A percentile compares a stretch with the other conserved stretches of the same genome.
Evolutionary conservation across 495 filamentous ascomycete species (phyloP).

Genomic region (Staphylotrichum longicolle): DNA sequence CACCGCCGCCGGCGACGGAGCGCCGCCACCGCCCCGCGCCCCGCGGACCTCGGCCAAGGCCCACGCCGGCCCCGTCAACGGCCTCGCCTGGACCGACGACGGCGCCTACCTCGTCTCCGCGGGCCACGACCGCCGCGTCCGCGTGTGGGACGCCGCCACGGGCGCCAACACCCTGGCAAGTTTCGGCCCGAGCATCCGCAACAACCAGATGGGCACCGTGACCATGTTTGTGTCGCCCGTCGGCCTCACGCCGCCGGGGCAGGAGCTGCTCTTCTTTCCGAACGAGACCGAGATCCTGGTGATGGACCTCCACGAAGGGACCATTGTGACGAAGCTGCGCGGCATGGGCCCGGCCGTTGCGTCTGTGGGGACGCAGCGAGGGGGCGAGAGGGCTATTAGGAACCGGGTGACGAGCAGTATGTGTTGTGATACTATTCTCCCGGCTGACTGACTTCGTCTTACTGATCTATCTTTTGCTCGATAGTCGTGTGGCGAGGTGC

Average conservation of each 20-base stretch:
- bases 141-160: slow-evolving; percentile 77
- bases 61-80: slow-evolving; percentile 75
- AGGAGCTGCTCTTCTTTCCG: slow-evolving; percentile 69
- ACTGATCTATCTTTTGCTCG: neutral
- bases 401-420: slow-evolving; percentile 58
- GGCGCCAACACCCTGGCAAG: slow-evolving; percentile 80
- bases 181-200: slow-evolving; percentile 76
- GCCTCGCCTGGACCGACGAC: slow-evolving; percentile 76
- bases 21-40: neutral
- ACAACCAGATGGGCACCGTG: slow-evolving; percentile 62
- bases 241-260: slow-evolving; percentile 47
- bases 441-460: too few relatives aligned
- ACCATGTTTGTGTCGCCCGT: slow-evolving; percentile 61
- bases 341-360: slow-evolving; percentile 55
- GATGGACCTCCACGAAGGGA: slow-evolving; percentile 71
- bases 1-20: slow-evolving; percentile 22
- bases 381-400: slow-evolving; percentile 45
- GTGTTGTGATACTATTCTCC: neutral
- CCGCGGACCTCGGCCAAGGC: slow-evolving; percentile 55
- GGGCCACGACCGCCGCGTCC: slow-evolving; percentile 76
- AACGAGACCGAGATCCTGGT: slow-evolving; percentile 76
- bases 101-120: slow-evolving; percentile 70
- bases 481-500: slow-evolving; percentile 64
- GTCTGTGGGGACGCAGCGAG: slow-evolving; percentile 37
- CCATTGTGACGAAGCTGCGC: slow-evolving; percentile 65